phyloP scores from a whole-genome alignment of 768 basidiomycete species.

The Suillus subalutaceus region DNA sequence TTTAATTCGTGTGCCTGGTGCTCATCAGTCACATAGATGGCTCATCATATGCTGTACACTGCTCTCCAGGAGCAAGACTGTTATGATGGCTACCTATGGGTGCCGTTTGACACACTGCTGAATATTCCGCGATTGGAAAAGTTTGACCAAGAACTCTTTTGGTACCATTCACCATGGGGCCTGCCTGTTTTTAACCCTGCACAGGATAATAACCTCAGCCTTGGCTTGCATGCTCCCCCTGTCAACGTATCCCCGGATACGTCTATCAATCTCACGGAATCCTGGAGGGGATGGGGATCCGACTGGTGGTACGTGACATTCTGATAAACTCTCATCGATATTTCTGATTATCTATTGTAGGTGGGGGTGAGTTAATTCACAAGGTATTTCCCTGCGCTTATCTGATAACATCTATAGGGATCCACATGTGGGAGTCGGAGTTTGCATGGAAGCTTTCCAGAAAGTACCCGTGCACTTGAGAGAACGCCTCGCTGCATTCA shows the following conservation, averaged over 20 bases:
- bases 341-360: conserved; percentile 21
- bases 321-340: conserved; percentile 7
- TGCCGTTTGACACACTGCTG: conserved; percentile 52
- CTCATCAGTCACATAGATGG: conserved; percentile 36
- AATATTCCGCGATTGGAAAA: conserved; percentile 51
- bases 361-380: conserved; percentile 42
- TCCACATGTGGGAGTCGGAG: conserved; percentile 45
- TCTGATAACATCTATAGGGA: conserved; percentile 30
- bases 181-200: conserved; percentile 44
- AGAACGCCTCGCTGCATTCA: conserved; percentile 38
- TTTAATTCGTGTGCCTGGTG: neutral
- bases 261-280: conserved; percentile 37
- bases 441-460: conserved; percentile 45
- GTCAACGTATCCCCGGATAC: conserved; percentile 46
- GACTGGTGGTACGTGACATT: conserved; percentile 45
- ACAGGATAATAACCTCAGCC: conserved; percentile 25
- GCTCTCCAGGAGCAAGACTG: conserved; percentile 45
- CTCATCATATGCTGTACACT: conserved; percentile 56
- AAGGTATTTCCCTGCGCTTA: neutral
- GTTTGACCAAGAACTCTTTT: conserved; percentile 48
- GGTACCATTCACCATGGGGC: conserved; percentile 55
- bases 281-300: conserved; percentile 42
- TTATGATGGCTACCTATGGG: conserved; percentile 56
- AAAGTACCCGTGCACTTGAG: conserved; percentile 40
- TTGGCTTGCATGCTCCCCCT: conserved; percentile 39